Evolutionary conservation across 257 asterid genomes (phyloP), one percentile per base, ranked within the genome.

Genomic region (Rauvolfia tetraphylla): DNA sequence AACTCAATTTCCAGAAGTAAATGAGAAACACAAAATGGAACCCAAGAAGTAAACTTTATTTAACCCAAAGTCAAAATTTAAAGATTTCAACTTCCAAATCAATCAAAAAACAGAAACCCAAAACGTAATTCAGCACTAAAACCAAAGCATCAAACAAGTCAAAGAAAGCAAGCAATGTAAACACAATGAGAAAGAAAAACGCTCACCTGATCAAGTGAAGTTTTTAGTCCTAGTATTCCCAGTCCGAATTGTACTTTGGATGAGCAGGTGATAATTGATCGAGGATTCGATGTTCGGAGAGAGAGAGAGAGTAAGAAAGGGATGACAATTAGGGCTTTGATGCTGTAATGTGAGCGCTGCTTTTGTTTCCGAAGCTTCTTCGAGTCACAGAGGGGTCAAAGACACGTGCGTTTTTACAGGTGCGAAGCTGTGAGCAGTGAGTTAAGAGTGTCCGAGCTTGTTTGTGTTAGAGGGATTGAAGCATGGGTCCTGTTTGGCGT

Each of bases 341-440:
- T 17, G 65, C n/a, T n/a, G 68, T 27, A 29, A 46, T 73, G 79
- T 71, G 76, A 51, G 59, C 41, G 76, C 29, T 66, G 72, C 77
- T 77, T 72, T 36, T 80, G 79, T 51, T 76, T 80, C 54, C 36
- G 90, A 86, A 84, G 90, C 78, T 88, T 88, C 90, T 79, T 72
- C 7, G 62, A 73, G 90, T 86, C 89, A 66, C 38, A 46, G 34
- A 4, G 59, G 54, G 74, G 89, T 86, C 90, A 86, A 88, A 73
- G 77, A 62, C 87, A 81, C 87, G 88, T 80, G 88, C 72, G 82
- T 15, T 61, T 76, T 38, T 10, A 61, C 76, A 23, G 57, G 46
- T 20, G 74, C 25, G 73, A 15, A 70, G 20, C 61, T 25, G 13
- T 27, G 61, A 44, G 46, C 36, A 3, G 36, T 0, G 65, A 51